Conservation (phyloP, 2,329 filamentous ascomycete genomes). For the Cladosporium cucumerinum region DNA sequence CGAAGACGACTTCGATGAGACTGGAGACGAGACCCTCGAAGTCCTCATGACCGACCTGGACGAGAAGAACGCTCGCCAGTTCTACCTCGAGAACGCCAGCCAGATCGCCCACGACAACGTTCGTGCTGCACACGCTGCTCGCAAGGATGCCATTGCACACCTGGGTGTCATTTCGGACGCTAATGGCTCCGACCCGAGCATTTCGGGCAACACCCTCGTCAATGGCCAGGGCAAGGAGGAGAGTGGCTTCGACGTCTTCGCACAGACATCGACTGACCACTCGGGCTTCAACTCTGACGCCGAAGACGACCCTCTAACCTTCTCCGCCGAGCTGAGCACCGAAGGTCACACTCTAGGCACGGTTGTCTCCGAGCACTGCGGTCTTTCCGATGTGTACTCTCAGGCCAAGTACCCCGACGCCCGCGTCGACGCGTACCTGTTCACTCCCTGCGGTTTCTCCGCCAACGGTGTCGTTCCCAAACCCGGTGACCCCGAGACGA, state of each 20-base stretch:
- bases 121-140: slow-evolving; percentile 62
- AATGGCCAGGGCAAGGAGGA: slow-evolving; percentile 32
- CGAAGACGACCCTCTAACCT: slow-evolving; percentile 52
- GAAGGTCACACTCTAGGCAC: slow-evolving; percentile 93
- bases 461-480: slow-evolving; percentile 93
- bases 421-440: slow-evolving; percentile 91
- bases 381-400: slow-evolving; percentile 85
- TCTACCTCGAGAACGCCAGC: slow-evolving; percentile 78
- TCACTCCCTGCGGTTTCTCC: slow-evolving; percentile 94
- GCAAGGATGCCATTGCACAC: slow-evolving; percentile 57
- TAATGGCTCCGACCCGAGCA: slow-evolving; percentile 37
- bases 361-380: slow-evolving; percentile 85
- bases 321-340: slow-evolving; percentile 75
- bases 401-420: slow-evolving; percentile 84
- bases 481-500: slow-evolving; percentile 49
- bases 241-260: slow-evolving; percentile 75
- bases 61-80: slow-evolving; percentile 63
- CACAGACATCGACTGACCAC: slow-evolving; percentile 65
- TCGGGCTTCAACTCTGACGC: slow-evolving; percentile 52
- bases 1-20: slow-evolving; percentile 61
- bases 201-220: slow-evolving; percentile 35
- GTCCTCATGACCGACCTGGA: slow-evolving; percentile 68
- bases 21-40: slow-evolving; percentile 72
- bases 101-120: slow-evolving; percentile 80
- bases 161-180: slow-evolving; percentile 59